Evolutionary conservation across 2,329 filamentous ascomycete genomes (phyloP), one percentile per base, ranked within the genome.

Genomic region (Fusarium anthophilum): DNA sequence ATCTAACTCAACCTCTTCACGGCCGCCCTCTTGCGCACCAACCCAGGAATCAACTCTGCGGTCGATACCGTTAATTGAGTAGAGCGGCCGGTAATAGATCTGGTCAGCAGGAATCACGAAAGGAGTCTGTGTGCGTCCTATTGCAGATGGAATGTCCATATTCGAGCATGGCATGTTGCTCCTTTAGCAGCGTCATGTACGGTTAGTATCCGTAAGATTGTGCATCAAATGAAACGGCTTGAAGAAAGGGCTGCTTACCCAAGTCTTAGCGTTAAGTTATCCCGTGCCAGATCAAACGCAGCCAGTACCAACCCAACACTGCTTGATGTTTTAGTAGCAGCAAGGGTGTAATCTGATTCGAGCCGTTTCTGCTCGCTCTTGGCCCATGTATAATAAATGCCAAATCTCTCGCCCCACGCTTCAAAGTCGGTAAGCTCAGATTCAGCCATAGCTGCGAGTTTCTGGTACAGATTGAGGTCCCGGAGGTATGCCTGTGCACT

Each of bases 11-110:
- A 55, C 4, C 15, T 55, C 51, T 41, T 55, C 51, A 18, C 24
- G 51, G 2, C 51, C 35, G 4, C 51, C 51, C 0, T 55, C 24
- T 0, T 41, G 35, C 0, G 35, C 51, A 0, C 51, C 35, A 1
- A 55, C 51, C 51, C 51, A 55, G 2, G 35, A 55, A 2, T 55
- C 51, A 10, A 28, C 24, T 39, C 35, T 28, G 0, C 51, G 20
- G 24, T 55, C 51, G 4, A 55, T 13, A 3, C 35, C 51, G 15
- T 55, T 55, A 4, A 41, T 55, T 8, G 51, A 55, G 11, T 41
- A 55, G 2, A 55, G 12, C 3, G 51, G 35, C 3, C 24, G 14
- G 13, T 28, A 41, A n/a, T 55, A 55, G 2, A 14, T 3, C 10
- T 55, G 51, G 6, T 28, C 51, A 13, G 24, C 2, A 28, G 51